Evolutionary conservation across 202 grass and related monocot genomes (phyloP), one percentile per base, ranked within the genome.

Genomic region (Digitaria exilis): DNA sequence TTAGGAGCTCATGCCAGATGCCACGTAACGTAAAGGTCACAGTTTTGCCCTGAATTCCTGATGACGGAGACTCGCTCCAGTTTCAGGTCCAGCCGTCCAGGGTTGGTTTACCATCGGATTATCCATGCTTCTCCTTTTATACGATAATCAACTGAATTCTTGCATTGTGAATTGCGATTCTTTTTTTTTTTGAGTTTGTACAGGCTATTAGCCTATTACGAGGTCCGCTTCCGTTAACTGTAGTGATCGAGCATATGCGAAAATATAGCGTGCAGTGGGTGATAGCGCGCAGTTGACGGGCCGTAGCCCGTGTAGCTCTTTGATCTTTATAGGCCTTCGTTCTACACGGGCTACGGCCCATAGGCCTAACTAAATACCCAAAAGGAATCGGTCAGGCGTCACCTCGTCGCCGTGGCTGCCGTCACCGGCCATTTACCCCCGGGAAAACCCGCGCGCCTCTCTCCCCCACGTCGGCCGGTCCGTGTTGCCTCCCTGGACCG

Each of bases 401-500:
- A 37, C 35, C 35, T 37, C 35, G 35, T 6, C 3, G 35, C 32
- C 32, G 32, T 34, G 35, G 16, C 9, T 16, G 4, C 31, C 69
- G 69, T 18, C 1, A 17, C 28, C 44, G 1, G 26, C 17, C 25
- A 50, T 51, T 39, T 9, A 4, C 22, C 68, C 67, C 56, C 11
- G 24, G 5, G 13, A 9, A 18, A 17, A 29, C 16, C 43, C 68
- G 42, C 68, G 24, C 14, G 68, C 8, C 0, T 30, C 16, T 45
- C 68, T 48, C 25, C 69, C 8, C 69, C 15, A 34, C 71, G 46
- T 48, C 5, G 32, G 69, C 4, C 44, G 69, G 42, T n/a, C n/a
- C n/a, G n/a, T 63, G 28, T 24, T 17, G 43, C 76, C 3, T 69
- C 15, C 69, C 69, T 52, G 46, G 70, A 73, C 29, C 70, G 70